phyloP scores from a whole-genome alignment of 108 stramenopile species.

The Discostella stelligeroides region DNA sequence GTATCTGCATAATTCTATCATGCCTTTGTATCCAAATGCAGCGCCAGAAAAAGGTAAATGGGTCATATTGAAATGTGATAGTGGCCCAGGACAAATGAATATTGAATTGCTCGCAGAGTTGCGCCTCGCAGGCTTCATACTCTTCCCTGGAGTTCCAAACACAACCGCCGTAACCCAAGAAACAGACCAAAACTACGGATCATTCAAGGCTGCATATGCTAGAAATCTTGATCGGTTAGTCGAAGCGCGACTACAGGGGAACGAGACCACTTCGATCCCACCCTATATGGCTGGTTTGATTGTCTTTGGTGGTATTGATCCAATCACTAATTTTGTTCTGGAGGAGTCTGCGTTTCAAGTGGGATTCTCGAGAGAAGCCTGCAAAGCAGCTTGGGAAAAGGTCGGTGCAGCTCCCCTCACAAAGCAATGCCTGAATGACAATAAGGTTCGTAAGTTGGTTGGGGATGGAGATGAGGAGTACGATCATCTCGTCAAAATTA shows the following conservation, averaged over 20 bases:
- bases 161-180: too few species aligned
- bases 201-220: not conserved
- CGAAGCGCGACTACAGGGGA: not conserved
- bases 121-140: not conserved
- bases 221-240: not conserved
- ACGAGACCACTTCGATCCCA: not conserved
- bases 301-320: too few species aligned
- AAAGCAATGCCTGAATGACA: not conserved
- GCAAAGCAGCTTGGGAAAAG: not conserved
- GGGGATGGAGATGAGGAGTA: not conserved
- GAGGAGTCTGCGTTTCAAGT: not conserved
- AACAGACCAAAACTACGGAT: too few species aligned
- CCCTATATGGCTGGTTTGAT: not conserved
- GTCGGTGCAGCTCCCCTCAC: not conserved
- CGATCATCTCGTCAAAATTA: not conserved
- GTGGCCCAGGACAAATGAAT: too few species aligned
- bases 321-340: not conserved
- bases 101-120: not conserved
- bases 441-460: not conserved
- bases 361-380: not conserved
- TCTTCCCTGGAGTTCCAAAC: not conserved
- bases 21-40: conserved; percentile 23
- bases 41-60: conserved; percentile 7
- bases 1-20: not conserved
- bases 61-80: conserved; percentile 9